phyloP scores from a whole-genome alignment of 2,329 filamentous ascomycete genomes.

The Penicillium paneum region DNA sequence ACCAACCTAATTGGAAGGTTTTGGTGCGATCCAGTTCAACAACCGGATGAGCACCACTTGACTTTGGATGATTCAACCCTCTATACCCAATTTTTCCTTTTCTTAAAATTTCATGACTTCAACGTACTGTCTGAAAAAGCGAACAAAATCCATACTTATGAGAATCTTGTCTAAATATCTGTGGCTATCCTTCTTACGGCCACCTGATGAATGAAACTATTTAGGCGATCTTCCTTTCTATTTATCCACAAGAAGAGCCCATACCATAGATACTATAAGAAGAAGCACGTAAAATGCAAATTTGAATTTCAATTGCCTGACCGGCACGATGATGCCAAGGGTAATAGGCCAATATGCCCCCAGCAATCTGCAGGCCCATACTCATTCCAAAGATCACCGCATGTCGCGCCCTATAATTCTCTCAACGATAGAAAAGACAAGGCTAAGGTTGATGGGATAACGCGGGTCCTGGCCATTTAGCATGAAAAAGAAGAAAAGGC shows the following conservation, averaged over 20 bases:
- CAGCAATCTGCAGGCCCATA: neutral
- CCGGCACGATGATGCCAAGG: neutral
- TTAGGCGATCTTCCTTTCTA: neutral
- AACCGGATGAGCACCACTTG: slow-evolving; percentile 17
- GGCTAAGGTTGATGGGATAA: slow-evolving; percentile 2
- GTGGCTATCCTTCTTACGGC: slow-evolving; percentile 1
- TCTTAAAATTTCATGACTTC: slow-evolving; percentile 26
- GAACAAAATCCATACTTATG: neutral
- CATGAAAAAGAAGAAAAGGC: slow-evolving; percentile 14
- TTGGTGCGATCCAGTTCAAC: slow-evolving; percentile 17
- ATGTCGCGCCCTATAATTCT: neutral
- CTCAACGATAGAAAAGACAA: neutral
- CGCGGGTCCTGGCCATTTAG: slow-evolving; percentile 2
- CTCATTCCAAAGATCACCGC: slow-evolving; percentile 2
- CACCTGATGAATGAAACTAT: slow-evolving; percentile 15
- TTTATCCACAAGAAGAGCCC: neutral
- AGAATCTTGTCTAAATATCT: slow-evolving; percentile 4
- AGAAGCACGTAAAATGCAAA: neutral
- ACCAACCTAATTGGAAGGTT: slow-evolving; percentile 13
- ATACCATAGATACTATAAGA: slow-evolving; percentile 13
- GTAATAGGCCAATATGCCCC: neutral
- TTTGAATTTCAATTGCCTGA: slow-evolving; percentile 12
- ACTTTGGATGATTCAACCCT: slow-evolving; percentile 42
- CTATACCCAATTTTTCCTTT: slow-evolving; percentile 37
- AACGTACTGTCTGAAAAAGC: slow-evolving; percentile 24